Base-by-base conservation (phyloP, 202 grass and related monocot genomes). In the Panicum virgatum region DNA sequence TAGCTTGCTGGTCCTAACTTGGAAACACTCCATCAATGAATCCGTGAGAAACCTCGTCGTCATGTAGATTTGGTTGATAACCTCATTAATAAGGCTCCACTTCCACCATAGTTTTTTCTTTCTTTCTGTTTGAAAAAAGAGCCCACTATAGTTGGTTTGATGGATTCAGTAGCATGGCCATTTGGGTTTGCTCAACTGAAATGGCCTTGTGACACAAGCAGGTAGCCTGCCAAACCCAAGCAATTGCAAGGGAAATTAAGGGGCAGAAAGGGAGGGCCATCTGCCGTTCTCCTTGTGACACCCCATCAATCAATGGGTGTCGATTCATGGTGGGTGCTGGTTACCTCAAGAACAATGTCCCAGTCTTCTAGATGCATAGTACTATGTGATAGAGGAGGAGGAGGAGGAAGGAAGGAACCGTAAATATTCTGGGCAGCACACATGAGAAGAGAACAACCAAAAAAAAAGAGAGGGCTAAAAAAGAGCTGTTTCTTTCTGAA, bases 131-230 rank as follows among this genome's bases (percentile, higher is more conserved):
- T 19, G n/a, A 58, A 3, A 58, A 25, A 25, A 53, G 19, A 2
- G 4, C 20, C 40, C 20, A 53, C 27, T 19, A 18, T 2, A 5
- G 23, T 45, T 60, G 32, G 32, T 34, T 34, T 34, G 32, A 4
- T 75, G 13, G 53, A 20, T 85, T 65, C 34, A 8, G 43, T 29
- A 20, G 38, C 6, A 66, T 23, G 59, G 45, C 64, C 20, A 46
- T 36, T 10, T 74, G 79, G 84, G 29, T 52, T 69, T 13, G 86
- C 29, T 88, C 14, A 80, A 18, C 32, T 23, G 81, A 69, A 84
- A 43, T 59, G 69, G 10, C 19, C 29, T 20, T 9, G 34, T 16
- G 70, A 43, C 85, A 70, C 72, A 34, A 25, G 5, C 57, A 60
- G 7, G 8, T 10, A 65, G 7, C 16, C 34, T 18, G 2, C 18